Evolutionary conservation across 768 basidiomycete species (phyloP).

Genomic region (Lentinula raphanica): DNA sequence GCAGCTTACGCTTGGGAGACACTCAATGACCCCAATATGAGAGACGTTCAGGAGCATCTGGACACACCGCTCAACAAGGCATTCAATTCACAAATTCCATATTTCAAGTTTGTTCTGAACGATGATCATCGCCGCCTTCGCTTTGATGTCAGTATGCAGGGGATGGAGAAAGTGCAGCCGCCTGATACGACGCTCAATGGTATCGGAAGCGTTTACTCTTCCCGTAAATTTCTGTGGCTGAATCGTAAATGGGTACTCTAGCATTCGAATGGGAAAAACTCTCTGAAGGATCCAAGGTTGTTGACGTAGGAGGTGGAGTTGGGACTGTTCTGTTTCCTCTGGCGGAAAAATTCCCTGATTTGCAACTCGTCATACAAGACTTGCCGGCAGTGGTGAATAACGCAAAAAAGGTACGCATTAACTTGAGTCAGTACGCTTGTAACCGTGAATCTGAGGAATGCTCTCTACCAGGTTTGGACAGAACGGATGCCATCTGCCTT

Average conservation of each 20-base stretch:
- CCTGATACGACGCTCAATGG: conserved; percentile 14
- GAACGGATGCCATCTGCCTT: conserved; percentile 17
- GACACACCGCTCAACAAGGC: conserved; percentile 10
- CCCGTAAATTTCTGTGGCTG: not conserved
- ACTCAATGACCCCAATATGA: conserved; percentile 9
- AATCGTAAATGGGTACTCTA: not conserved
- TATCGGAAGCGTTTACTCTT: not conserved
- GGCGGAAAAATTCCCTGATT: conserved; percentile 7
- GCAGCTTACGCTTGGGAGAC: conserved; percentile 14
- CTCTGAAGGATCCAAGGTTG: conserved; percentile 8
- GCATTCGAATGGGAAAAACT: conserved; percentile 6
- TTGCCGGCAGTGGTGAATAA: conserved; percentile 8
- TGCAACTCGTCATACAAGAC: conserved; percentile 13
- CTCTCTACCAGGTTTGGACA: conserved; percentile 16
- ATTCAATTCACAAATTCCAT: conserved; percentile 10
- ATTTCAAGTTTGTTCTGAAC: conserved; percentile 16
- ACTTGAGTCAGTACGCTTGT: not conserved
- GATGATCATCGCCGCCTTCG: conserved; percentile 16
- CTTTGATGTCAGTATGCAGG: conserved; percentile 22
- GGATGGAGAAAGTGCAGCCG: conserved; percentile 12
- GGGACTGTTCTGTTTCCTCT: conserved; percentile 7
- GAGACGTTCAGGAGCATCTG: conserved; percentile 4
- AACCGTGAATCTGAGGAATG: not conserved
- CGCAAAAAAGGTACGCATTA: conserved; percentile 7
- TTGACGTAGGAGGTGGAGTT: conserved; percentile 14